phyloP scores from a whole-genome alignment of 768 basidiomycete species.

The Pleurotus cornucopiae region DNA sequence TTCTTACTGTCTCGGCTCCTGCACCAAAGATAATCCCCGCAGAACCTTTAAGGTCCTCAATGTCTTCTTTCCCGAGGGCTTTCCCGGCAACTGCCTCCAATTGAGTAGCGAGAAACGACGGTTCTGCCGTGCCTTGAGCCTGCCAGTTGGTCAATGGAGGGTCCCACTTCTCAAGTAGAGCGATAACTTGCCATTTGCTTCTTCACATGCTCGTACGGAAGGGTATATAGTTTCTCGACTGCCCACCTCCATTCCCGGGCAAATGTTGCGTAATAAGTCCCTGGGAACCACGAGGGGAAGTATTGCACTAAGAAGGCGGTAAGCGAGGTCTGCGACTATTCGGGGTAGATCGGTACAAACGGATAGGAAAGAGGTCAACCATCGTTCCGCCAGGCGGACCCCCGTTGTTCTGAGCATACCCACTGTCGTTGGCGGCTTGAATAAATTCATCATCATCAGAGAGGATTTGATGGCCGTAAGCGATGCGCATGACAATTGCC shows the following conservation, averaged over 20 bases:
- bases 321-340: neutral
- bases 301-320: neutral
- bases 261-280: neutral
- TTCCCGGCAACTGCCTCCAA: conserved; percentile 35
- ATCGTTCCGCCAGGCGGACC: conserved; percentile 43
- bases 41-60: conserved; percentile 51
- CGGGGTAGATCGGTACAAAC: conserved; percentile 20
- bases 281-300: conserved; percentile 7
- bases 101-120: conserved; percentile 41
- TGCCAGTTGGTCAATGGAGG: conserved; percentile 13
- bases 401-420: conserved; percentile 38
- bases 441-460: conserved; percentile 42
- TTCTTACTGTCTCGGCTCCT: conserved; percentile 35
- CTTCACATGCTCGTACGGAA: neutral
- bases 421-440: conserved; percentile 36
- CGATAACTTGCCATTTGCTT: neutral
- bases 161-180: conserved; percentile 2
- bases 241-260: conserved; percentile 3
- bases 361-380: conserved; percentile 47
- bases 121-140: conserved; percentile 36
- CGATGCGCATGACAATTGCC: conserved; percentile 42
- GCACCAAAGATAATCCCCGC: conserved; percentile 49
- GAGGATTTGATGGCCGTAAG: conserved; percentile 40
- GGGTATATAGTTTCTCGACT: neutral
- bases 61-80: conserved; percentile 33